Percentiles rank a stretch among this genome's conserved stretches.
These are phyloP conservation scores for Xylaria bambusicola DNA, from an alignment of 495 filamentous ascomycete genomes.

Conservation along the genomic window DNA sequence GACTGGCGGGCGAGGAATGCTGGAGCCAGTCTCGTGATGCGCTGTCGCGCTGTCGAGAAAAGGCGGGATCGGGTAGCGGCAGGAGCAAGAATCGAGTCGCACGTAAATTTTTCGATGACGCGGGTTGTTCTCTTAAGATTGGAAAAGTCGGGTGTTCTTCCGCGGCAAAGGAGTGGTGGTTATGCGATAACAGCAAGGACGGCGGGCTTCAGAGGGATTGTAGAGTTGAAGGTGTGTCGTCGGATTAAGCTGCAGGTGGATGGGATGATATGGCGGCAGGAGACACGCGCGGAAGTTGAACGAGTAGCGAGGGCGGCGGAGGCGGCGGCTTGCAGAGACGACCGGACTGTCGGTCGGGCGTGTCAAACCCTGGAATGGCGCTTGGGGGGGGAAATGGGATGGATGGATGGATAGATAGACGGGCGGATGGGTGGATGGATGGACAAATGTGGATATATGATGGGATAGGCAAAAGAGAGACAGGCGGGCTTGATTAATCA, in stretches of 20 bases:
- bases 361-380: slow-evolving; percentile 12
- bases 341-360: slow-evolving; percentile 4
- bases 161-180: not conserved
- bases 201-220: not conserved
- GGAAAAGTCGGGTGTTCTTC: too few species aligned
- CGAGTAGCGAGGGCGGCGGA: not conserved
- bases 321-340: slow-evolving; percentile 10
- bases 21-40: not conserved
- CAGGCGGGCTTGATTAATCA: slow-evolving; percentile 8
- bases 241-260: not conserved
- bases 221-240: not conserved
- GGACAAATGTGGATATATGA: slow-evolving; percentile 5
- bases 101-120: not conserved
- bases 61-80: slow-evolving; percentile 8
- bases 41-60: slow-evolving; percentile 6
- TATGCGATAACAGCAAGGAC: not conserved
- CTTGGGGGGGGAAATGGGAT: slow-evolving; percentile 2
- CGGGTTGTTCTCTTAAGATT: not conserved
- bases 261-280: not conserved
- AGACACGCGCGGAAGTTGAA: not conserved
- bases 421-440: not conserved
- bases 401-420: not conserved
- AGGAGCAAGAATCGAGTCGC: not conserved
- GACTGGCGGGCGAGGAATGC: slow-evolving; percentile 15
- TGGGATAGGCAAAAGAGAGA: not conserved